Evolutionary conservation across 805 yeast genomes (phyloP).

Genomic region (Naumovozyma castellii): DNA sequence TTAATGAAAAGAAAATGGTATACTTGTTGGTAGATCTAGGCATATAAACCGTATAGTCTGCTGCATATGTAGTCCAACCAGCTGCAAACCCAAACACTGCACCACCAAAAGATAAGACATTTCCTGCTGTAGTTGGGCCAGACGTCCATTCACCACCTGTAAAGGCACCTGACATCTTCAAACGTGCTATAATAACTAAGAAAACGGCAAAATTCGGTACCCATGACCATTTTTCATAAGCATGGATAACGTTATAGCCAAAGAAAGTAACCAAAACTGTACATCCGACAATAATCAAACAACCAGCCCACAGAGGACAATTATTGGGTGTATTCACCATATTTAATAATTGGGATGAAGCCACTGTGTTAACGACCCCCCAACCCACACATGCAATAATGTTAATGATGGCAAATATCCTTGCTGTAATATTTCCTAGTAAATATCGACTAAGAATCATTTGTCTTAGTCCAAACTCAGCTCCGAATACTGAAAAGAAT

Average conservation of each 20-base stretch:
- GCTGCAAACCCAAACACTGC: constrained; percentile 80
- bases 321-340: constrained; percentile 48
- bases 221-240: constrained; percentile 81
- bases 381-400: constrained; percentile 85
- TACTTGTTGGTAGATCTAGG: constrained; percentile 49
- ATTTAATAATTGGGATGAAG: constrained; percentile 74
- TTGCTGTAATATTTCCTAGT: constrained; percentile 64
- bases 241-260: constrained; percentile 75
- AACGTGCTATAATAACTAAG: constrained; percentile 66
- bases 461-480: constrained; percentile 79
- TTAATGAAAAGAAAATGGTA: constrained; percentile 55
- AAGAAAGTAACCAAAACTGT: constrained; percentile 72
- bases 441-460: constrained; percentile 71
- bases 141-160: constrained; percentile 39
- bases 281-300: constrained; percentile 56
- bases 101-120: constrained; percentile 74
- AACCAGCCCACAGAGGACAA: constrained; percentile 87
- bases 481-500: constrained; percentile 73
- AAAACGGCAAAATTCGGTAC: constrained; percentile 67
- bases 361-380: constrained; percentile 88
- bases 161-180: constrained; percentile 59
- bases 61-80: constrained; percentile 92
- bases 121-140: constrained; percentile 67
- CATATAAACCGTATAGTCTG: constrained; percentile 87
- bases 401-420: constrained; percentile 69